Base-by-base conservation (phyloP, 176 grass and related monocot species). In the Areca catechu region DNA sequence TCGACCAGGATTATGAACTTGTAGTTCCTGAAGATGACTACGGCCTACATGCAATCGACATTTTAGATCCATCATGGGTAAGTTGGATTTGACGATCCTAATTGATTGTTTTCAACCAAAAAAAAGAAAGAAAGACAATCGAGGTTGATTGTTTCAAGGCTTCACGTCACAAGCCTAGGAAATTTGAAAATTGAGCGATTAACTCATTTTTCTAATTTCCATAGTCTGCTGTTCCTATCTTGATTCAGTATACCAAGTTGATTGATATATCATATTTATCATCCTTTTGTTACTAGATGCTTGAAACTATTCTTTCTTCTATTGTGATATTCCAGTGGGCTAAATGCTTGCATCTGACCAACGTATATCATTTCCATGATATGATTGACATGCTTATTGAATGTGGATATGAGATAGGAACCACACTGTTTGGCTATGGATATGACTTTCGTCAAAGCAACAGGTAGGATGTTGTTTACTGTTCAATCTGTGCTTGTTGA, bases 1-100 rank as follows among this genome's bases (percentile, higher is more conserved):
- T 96, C 70, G 86, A 96, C 60, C 22, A 70, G 15, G 86, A 96
- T 49, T 52, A 84, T 63, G 86, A 90, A 66, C 80, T 96, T 54
- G 80, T 69, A 12, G 92, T 90, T 16, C 92, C 92, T 17, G 86
- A 96, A 19, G 83, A 90, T 69, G 86, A 96, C 49, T 82, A 89
- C 9, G 92, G 92, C 4, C 70, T 96, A 15, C 85, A 69, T 49
- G 92, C 92, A 69, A 86, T 96, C 34, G 86, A 96, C 71, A 72
- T 96, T 77, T 89, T 96, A 17, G 86, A 96, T 77, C 86, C 92
- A 76, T 96, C 86, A 22, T 90, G 83, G 80, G 92, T 96, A 68
- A 77, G 74, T 67, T 47, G 29, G 0, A 37, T 37, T 37, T 12
- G 9, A 37, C 34, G 0, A 37, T 37, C 34, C 10, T 12, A 37